Evolutionary conservation across 1,139 yeast genomes (phyloP).

Genomic region (Pichia sp.): DNA sequence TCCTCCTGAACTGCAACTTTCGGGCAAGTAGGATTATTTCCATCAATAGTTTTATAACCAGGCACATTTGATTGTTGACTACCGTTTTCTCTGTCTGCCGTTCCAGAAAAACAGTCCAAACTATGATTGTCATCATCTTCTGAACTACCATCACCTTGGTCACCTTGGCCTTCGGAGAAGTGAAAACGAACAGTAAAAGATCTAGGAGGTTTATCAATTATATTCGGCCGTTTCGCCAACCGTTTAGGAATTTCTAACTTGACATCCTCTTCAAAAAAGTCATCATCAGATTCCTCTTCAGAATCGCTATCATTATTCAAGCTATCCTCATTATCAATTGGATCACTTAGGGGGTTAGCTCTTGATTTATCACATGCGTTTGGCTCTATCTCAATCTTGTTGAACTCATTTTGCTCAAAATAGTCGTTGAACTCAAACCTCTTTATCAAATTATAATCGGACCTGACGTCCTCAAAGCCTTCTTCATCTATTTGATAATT

Average conservation of each 20-base stretch:
- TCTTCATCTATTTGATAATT: conserved; percentile 29
- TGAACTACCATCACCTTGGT: no score
- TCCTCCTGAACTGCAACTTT: no score
- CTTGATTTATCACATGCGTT: neutral
- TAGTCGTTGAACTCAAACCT: conserved; percentile 25
- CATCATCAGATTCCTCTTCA: neutral
- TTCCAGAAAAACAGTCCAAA: neutral
- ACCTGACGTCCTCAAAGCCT: conserved; percentile 30
- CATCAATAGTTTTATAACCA: no score
- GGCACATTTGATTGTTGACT: neutral
- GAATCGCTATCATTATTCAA: conserved; percentile 11
- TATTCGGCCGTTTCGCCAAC: conserved; percentile 23
- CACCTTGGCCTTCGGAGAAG: conserved; percentile 15
- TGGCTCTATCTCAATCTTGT: conserved; percentile 26
- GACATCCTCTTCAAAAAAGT: neutral
- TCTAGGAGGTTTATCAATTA: conserved; percentile 30
- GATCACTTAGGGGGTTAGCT: neutral
- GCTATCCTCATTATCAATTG: conserved; percentile 15
- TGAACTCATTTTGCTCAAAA: conserved; percentile 22
- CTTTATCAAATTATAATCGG: conserved; percentile 27
- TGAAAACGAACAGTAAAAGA: conserved; percentile 29
- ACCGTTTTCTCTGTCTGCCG: neutral
- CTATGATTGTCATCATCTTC: conserved; percentile 24
- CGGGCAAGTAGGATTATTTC: no score
- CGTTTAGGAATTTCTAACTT: conserved; percentile 19